Conservation (phyloP, 306 rosid species). For the Cicer judaicum region DNA sequence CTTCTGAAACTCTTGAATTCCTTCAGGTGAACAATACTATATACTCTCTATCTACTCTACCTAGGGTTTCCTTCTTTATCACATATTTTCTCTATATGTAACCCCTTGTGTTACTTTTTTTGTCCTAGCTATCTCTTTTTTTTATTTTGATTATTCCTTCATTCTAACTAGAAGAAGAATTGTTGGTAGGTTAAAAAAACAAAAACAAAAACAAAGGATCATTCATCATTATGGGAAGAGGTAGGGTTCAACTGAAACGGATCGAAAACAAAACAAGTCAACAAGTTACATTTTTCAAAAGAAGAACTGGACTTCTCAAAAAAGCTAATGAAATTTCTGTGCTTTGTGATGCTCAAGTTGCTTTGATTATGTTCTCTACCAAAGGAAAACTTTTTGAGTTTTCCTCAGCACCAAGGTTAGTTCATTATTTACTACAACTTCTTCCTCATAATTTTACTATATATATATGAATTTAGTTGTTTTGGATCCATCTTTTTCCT, state of each 20-base stretch:
- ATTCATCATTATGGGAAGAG: constrained; percentile 80
- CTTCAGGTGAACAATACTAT: constrained; percentile 16
- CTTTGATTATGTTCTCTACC: constrained; percentile 74
- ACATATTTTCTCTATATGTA: constrained; percentile 37
- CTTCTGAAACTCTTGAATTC: not conserved
- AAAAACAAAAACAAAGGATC: not conserved
- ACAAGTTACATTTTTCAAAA: constrained; percentile 85
- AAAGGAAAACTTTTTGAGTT: constrained; percentile 80
- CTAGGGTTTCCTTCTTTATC: constrained; percentile 53
- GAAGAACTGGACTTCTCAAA: constrained; percentile 71
- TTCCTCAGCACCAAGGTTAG: constrained; percentile 68
- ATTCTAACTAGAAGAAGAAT: constrained; percentile 2
- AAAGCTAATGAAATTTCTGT: constrained; percentile 92
- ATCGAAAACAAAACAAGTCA: constrained; percentile 88
- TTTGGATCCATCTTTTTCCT: not conserved
- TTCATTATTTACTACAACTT: not conserved
- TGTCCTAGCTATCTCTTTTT: not conserved
- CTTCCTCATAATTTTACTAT: not conserved
- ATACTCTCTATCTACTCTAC: constrained; percentile 17
- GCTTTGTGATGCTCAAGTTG: constrained; percentile 84
- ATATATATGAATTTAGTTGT: not conserved
- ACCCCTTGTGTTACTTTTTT: not conserved
- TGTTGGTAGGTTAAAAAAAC: not conserved
- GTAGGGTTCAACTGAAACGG: constrained; percentile 81
- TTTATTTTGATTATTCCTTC: not conserved